phyloP scores from a whole-genome alignment of 2,329 filamentous ascomycete genomes.

The Aspergillus sp. region DNA sequence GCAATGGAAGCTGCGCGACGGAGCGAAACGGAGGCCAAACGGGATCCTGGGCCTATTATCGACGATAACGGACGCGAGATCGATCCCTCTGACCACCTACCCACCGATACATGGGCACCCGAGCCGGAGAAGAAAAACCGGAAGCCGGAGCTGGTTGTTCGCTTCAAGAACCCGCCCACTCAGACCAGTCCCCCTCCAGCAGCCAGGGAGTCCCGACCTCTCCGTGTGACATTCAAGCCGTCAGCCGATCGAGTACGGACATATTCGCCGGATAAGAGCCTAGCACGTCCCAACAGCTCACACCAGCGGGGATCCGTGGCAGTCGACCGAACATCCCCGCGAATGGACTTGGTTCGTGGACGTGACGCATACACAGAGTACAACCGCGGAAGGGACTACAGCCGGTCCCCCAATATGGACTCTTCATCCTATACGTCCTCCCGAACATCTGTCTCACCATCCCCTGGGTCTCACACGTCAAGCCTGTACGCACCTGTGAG shows the following conservation, averaged over 20 bases:
- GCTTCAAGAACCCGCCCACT: slow-evolving; percentile 36
- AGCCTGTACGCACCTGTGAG: slow-evolving; percentile 24
- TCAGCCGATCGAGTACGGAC: slow-evolving; percentile 27
- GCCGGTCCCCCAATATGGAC: background rate
- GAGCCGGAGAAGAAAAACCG: slow-evolving; percentile 55
- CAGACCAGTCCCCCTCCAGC: slow-evolving; percentile 19
- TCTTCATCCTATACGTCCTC: slow-evolving; percentile 8
- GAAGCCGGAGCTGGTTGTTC: slow-evolving; percentile 43
- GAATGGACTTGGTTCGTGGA: slow-evolving; percentile 12
- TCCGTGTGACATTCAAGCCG: slow-evolving; percentile 10
- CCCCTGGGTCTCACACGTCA: slow-evolving; percentile 17
- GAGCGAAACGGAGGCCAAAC: slow-evolving; percentile 31
- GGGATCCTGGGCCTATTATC: slow-evolving; percentile 52
- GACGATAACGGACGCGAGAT: slow-evolving; percentile 58
- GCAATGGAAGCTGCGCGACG: slow-evolving; percentile 33
- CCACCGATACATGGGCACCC: slow-evolving; percentile 59
- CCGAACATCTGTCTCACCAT: slow-evolving; percentile 23
- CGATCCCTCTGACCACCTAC: slow-evolving; percentile 60
- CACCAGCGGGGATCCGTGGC: background rate
- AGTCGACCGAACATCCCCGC: slow-evolving; percentile 17
- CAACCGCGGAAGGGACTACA: slow-evolving; percentile 11
- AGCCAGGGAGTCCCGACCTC: slow-evolving; percentile 6
- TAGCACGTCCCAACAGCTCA: background rate
- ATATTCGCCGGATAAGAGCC: slow-evolving; percentile 8
- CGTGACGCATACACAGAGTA: slow-evolving; percentile 15